Evolutionary conservation across 2,329 filamentous ascomycete species (phyloP).

Genomic region (Coleophoma eucalyptorum): DNA sequence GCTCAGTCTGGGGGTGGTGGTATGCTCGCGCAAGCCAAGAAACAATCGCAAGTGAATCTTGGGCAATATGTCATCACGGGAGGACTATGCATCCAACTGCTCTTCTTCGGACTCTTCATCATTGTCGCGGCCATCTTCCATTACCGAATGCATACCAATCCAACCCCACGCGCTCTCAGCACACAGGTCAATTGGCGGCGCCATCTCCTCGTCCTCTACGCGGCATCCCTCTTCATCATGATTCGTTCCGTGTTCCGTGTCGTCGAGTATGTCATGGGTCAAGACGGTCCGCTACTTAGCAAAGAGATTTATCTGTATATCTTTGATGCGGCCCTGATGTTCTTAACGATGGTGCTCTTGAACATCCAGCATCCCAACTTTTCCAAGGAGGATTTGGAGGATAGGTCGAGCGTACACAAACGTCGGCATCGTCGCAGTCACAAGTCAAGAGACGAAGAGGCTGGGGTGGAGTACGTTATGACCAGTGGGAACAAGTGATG

Average conservation of each 20-base stretch:
- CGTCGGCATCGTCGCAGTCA: background rate
- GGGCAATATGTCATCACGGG: slow-evolving; percentile 38
- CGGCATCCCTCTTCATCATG: slow-evolving; percentile 35
- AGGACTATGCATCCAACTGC: slow-evolving; percentile 42
- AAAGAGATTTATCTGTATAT: slow-evolving; percentile 37
- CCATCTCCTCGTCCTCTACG: slow-evolving; percentile 34
- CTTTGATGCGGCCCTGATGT: slow-evolving; percentile 36
- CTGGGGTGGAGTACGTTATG: background rate
- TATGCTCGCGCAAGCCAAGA: slow-evolving; percentile 7
- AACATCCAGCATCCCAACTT: slow-evolving; percentile 25
- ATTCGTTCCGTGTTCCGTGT: slow-evolving; percentile 38
- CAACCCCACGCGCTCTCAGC: slow-evolving; percentile 11
- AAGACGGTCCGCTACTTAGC: slow-evolving; percentile 33
- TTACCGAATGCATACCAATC: slow-evolving; percentile 25
- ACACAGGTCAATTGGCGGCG: slow-evolving; percentile 19
- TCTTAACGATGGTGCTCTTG: slow-evolving; percentile 29
- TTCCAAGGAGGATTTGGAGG: background rate
- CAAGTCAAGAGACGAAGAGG: background rate
- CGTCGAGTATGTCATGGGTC: slow-evolving; percentile 38
- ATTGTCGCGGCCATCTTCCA: slow-evolving; percentile 25
- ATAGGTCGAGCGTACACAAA: background rate
- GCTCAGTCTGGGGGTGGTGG: slow-evolving; percentile 28
- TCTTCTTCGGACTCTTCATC: slow-evolving; percentile 46
- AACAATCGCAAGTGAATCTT: slow-evolving; percentile 8
- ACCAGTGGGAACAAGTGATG: background rate